Evolutionary conservation across 1,284 basidiomycete genomes (phyloP).

Genomic region (Papiliotrema terrestris): DNA sequence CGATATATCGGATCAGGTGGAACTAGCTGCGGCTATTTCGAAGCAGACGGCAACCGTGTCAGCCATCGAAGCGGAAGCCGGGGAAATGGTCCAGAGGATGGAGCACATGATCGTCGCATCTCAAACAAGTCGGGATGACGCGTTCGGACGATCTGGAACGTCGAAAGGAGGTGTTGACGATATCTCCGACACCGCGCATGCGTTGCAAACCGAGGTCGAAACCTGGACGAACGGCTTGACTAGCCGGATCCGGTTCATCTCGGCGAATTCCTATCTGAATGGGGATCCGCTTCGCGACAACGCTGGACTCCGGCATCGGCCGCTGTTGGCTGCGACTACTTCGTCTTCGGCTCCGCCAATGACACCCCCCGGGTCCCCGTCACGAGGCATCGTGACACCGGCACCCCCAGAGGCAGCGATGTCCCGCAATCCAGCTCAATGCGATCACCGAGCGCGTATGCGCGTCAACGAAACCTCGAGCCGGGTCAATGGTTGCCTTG

Average conservation of each 20-base stretch:
- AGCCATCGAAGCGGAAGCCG: background rate
- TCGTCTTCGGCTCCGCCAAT: slow-evolving; percentile 27
- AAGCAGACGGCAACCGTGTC: background rate
- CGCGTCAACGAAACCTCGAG: background rate
- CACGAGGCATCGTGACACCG: background rate
- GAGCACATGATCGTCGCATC: too few relatives aligned
- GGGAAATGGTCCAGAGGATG: background rate
- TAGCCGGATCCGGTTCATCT: too few relatives aligned
- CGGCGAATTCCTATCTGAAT: too few relatives aligned
- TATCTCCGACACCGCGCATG: too few relatives aligned
- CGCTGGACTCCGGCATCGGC: background rate
- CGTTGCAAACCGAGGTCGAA: too few relatives aligned
- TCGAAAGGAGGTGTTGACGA: too few relatives aligned
- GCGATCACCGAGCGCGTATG: background rate
- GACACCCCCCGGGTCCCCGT: slow-evolving; percentile 10
- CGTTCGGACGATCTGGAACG: too few relatives aligned
- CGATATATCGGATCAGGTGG: background rate
- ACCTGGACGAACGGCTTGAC: too few relatives aligned
- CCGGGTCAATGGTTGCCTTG: background rate
- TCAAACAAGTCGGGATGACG: too few relatives aligned
- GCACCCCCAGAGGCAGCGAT: background rate
- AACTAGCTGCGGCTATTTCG: background rate
- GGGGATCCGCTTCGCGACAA: background rate
- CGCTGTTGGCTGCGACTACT: slow-evolving; percentile 15
- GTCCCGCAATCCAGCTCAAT: background rate